These are phyloP conservation scores for Phytopythium kandeliae DNA, from an alignment of 352 stramenopile species.

Conservation along the genomic window DNA sequence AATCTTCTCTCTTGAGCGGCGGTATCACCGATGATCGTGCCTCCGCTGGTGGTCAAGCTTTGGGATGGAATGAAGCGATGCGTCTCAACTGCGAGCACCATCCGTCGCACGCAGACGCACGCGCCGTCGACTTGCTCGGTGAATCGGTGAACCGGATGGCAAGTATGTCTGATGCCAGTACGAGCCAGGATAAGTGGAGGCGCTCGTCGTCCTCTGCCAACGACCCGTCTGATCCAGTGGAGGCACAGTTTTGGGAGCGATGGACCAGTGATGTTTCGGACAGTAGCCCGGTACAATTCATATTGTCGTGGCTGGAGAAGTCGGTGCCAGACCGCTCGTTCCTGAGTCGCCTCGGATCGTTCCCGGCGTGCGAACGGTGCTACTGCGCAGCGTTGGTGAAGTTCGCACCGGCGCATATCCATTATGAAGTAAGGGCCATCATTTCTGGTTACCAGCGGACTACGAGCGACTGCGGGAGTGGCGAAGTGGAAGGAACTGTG, in stretches of 20 bases:
- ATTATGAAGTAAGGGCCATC: constrained; percentile 78
- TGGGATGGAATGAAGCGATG: constrained; percentile 34
- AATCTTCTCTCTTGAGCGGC: constrained; percentile 75
- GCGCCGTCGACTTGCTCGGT: neutral
- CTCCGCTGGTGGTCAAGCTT: constrained; percentile 4
- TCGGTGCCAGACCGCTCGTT: constrained; percentile 70
- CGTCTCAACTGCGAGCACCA: constrained; percentile 24
- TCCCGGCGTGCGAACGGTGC: constrained; percentile 59
- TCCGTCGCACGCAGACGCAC: constrained; percentile 10
- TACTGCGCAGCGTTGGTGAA: constrained; percentile 77
- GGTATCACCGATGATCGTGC: constrained; percentile 22
- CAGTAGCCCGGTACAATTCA: constrained; percentile 38
- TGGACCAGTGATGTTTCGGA: constrained; percentile 63
- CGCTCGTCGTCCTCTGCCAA: constrained; percentile 6
- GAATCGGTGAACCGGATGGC: constrained; percentile 3
- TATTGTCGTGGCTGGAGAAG: constrained; percentile 76
- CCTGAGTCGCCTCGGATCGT: constrained; percentile 67
- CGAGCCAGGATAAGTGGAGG: constrained; percentile 6
- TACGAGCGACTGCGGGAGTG: neutral
- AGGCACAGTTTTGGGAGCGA: constrained; percentile 47
- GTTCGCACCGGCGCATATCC: constrained; percentile 65
- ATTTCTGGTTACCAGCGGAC: constrained; percentile 14
- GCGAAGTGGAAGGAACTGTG: neutral
- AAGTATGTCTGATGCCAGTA: constrained; percentile 4
- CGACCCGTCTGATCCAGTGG: constrained; percentile 19